Percentiles rank a stretch among this genome's conserved stretches.
Evolutionary conservation across 768 basidiomycete species (phyloP).

Genomic region (Suillus hirtellus): DNA sequence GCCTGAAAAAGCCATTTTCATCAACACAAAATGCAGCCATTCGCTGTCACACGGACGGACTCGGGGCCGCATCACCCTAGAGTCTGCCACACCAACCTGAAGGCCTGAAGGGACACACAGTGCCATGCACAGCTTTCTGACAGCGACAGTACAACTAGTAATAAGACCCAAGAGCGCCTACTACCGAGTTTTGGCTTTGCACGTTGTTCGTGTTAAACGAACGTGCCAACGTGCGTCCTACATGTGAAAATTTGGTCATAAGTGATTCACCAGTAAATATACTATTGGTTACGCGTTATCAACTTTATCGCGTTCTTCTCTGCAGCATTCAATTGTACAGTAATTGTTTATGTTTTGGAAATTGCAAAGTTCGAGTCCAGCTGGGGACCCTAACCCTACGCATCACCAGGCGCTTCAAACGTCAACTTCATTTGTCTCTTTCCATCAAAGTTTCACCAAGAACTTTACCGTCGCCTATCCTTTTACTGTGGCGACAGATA

Average conservation of each 20-base stretch:
- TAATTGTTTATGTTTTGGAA: too few species aligned
- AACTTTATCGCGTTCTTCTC: too few species aligned
- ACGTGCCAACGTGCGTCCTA: neutral
- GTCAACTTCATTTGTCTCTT: neutral
- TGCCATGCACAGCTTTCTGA: neutral
- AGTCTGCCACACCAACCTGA: neutral
- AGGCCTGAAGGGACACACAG: neutral
- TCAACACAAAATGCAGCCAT: too few species aligned
- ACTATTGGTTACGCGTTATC: too few species aligned
- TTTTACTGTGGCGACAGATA: neutral
- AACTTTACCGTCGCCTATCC: neutral
- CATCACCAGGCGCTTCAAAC: neutral
- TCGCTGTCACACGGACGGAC: too few species aligned
- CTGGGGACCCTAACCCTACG: neutral
- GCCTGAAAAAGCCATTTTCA: too few species aligned
- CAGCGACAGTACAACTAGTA: neutral
- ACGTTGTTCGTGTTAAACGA: slow-evolving; percentile 1
- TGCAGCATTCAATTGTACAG: too few species aligned
- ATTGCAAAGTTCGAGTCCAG: too few species aligned
- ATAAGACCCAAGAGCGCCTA: neutral
- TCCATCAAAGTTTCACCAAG: neutral
- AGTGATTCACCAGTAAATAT: too few species aligned
- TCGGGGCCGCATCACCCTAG: neutral
- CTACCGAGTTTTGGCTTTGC: neutral
- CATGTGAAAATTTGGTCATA: neutral